Percentiles rank a stretch among this genome's conserved stretches.
These are phyloP conservation scores for Suhomyces kunorum DNA, from an alignment of 1,139 yeast genomes.

Conservation along the genomic window DNA sequence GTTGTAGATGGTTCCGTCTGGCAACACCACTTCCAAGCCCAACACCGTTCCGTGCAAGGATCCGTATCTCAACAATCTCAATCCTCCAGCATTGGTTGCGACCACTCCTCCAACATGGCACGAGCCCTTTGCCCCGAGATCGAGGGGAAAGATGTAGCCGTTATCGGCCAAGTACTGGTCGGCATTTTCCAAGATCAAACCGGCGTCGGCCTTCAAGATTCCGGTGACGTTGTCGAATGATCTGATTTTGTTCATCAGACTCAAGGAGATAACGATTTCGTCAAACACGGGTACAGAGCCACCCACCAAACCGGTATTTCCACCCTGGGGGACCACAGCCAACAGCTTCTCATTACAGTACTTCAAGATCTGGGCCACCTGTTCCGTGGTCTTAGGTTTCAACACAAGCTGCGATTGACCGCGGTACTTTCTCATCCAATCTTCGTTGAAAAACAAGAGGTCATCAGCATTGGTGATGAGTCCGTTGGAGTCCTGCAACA, in stretches of 20 bases:
- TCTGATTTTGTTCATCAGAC: conserved; percentile 75
- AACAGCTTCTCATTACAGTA: conserved; percentile 77
- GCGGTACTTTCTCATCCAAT: conserved; percentile 93
- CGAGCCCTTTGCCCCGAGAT: conserved; percentile 95
- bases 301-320: conserved; percentile 95
- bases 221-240: conserved; percentile 84
- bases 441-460: conserved; percentile 76
- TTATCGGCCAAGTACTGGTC: conserved; percentile 76
- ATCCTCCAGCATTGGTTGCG: conserved; percentile 96
- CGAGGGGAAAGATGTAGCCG: conserved; percentile 91
- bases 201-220: conserved; percentile 85
- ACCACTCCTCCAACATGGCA: conserved; percentile 96
- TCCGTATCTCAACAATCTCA: conserved; percentile 84
- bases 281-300: conserved; percentile 94
- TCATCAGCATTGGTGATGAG: conserved; percentile 59
- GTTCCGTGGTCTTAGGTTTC: conserved; percentile 81
- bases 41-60: conserved; percentile 90
- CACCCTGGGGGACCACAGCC: conserved; percentile 97
- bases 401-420: conserved; percentile 84
- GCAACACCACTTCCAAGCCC: conserved; percentile 88
- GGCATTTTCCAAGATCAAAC: conserved; percentile 83
- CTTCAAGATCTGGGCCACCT: conserved; percentile 72
- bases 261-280: conserved; percentile 74
- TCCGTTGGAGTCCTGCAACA: conserved; percentile 54
- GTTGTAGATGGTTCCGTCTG: conserved; percentile 81